phyloP scores from a whole-genome alignment of 2,329 filamentous ascomycete species.

The Domatiomyces globalis region DNA sequence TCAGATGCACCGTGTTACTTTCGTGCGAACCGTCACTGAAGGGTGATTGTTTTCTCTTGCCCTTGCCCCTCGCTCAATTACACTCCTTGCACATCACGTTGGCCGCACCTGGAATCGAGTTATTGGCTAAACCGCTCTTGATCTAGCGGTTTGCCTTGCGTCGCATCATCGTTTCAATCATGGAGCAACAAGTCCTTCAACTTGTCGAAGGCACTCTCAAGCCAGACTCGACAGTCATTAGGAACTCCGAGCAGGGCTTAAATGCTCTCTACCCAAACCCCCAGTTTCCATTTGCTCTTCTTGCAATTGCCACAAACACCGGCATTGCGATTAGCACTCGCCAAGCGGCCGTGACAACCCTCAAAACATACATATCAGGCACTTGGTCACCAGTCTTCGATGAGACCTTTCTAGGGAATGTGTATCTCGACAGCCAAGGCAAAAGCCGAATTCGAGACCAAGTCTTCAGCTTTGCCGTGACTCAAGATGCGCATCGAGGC shows the following conservation, averaged over 20 bases:
- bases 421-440: conserved; percentile 57
- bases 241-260: conserved; percentile 77
- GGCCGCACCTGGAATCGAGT: neutral
- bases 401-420: conserved; percentile 48
- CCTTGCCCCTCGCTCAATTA: neutral
- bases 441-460: conserved; percentile 60
- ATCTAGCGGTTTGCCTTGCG: neutral
- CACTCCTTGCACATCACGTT: neutral
- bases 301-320: conserved; percentile 64
- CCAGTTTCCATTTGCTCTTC: conserved; percentile 64
- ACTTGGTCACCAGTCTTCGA: conserved; percentile 71
- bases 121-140: neutral
- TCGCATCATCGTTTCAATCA: conserved; percentile 24
- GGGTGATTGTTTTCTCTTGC: neutral
- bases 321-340: conserved; percentile 61
- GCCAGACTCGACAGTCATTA: conserved; percentile 48
- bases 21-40: neutral
- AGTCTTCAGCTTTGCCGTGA: conserved; percentile 64
- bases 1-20: neutral
- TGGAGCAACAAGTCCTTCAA: conserved; percentile 86
- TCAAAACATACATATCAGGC: conserved; percentile 70
- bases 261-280: conserved; percentile 52
- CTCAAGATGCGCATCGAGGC: conserved; percentile 39
- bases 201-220: conserved; percentile 71
- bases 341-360: conserved; percentile 64